phyloP scores from a whole-genome alignment of 2,329 filamentous ascomycete species.

The Fonsecaea multimorphosa region DNA sequence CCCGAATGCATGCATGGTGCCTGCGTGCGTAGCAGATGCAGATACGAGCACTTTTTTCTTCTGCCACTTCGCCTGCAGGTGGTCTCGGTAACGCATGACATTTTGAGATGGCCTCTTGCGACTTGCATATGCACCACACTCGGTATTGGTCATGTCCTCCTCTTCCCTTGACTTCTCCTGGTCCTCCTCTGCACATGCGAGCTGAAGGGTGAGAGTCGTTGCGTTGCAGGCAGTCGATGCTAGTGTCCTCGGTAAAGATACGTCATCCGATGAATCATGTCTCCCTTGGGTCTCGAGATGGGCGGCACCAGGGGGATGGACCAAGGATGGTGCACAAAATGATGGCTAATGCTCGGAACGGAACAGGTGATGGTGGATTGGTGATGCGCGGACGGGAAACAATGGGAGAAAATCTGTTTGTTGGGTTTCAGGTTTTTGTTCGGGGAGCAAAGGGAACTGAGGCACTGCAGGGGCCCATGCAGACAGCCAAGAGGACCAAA shows the following conservation, averaged over 20 bases:
- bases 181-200: not conserved
- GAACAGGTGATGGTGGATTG: constrained; percentile 7
- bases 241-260: not conserved
- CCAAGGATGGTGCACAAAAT: constrained; percentile 7
- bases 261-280: constrained; percentile 11
- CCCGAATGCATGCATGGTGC: not conserved
- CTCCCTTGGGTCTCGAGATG: not conserved
- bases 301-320: not conserved
- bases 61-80: not conserved
- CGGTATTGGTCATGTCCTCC: not conserved
- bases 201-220: not conserved
- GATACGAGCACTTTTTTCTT: not conserved
- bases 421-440: constrained; percentile 5
- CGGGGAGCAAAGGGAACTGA: not conserved
- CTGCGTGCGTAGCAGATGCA: constrained; percentile 3
- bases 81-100: constrained; percentile 19
- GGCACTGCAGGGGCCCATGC: constrained; percentile 5
- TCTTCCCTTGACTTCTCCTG: not conserved
- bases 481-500: not conserved
- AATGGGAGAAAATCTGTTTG: constrained; percentile 14
- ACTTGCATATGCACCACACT: not conserved
- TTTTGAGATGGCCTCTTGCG: constrained; percentile 14
- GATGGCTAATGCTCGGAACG: constrained; percentile 15
- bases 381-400: not conserved
- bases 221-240: constrained; percentile 8